Percentiles rank a stretch among this genome's conserved stretches.
phyloP scores from a whole-genome alignment of 1,284 basidiomycete species.

The Salmacisia buchloeana region DNA sequence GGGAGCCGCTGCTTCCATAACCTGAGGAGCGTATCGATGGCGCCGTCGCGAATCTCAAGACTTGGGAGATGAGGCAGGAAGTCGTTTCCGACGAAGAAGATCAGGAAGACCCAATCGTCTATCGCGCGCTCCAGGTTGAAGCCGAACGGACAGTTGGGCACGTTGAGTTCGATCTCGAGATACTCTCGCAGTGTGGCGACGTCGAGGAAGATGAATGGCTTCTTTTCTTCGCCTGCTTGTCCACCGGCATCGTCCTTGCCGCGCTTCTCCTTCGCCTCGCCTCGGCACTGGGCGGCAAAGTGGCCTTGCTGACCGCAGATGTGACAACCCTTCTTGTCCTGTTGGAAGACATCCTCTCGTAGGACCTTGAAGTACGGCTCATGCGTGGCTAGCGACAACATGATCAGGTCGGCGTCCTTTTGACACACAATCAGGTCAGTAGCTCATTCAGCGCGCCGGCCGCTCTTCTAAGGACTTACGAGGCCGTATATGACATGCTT shows the following conservation, averaged over 20 bases:
- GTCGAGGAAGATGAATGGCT: slow-evolving; percentile 99
- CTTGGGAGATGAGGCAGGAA: slow-evolving; percentile 96
- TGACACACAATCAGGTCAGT: slow-evolving; percentile 6
- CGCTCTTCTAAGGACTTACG: slow-evolving; percentile 18
- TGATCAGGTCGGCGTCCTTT: slow-evolving; percentile 93
- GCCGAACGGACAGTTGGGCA: slow-evolving; percentile 71
- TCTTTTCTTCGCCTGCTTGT: slow-evolving; percentile 60
- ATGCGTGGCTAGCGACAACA: slow-evolving; percentile 95
- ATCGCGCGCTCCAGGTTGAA: slow-evolving; percentile 94
- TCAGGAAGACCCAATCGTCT: slow-evolving; percentile 99
- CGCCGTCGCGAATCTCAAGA: slow-evolving; percentile 97
- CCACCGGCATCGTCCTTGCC: slow-evolving; percentile 54
- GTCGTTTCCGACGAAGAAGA: slow-evolving; percentile 99
- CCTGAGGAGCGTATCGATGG: slow-evolving; percentile 88
- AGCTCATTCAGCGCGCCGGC: slow-evolving; percentile 9
- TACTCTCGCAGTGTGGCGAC: slow-evolving; percentile 93
- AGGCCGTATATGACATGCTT: slow-evolving; percentile 95
- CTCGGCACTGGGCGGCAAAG: slow-evolving; percentile 80
- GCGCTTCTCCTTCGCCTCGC: slow-evolving; percentile 43
- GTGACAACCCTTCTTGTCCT: slow-evolving; percentile 67
- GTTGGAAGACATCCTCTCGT: slow-evolving; percentile 92
- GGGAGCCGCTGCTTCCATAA: slow-evolving; percentile 93
- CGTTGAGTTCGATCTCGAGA: slow-evolving; percentile 86
- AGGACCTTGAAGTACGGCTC: slow-evolving; percentile 96
- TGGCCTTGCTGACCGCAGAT: slow-evolving; percentile 92